Evolutionary conservation across 345 rosid species (phyloP), one percentile per base, ranked within the genome.

Genomic region (Populus tremula): DNA sequence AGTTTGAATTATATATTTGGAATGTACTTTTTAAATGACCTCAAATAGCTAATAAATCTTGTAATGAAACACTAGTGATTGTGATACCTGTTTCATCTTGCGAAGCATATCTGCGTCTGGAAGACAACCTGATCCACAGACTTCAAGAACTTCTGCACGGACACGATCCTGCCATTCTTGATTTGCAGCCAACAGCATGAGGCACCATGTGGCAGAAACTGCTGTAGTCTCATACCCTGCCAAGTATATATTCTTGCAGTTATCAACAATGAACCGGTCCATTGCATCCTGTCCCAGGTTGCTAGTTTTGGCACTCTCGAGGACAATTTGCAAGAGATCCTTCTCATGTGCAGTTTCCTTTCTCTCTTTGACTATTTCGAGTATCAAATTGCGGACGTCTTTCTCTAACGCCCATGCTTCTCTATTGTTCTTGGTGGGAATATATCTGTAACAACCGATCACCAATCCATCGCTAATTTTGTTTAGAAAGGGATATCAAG

Each of bases 151-250:
- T 69, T 89, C 87, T 1, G 71, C 77, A 0, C 90, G 85, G 18
- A 81, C 85, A 14, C 78, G 76, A n/a, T 77, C 82, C 64, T 89
- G 90, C 92, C 92, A 87, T 12, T 85, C 82, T 54, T 69, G 89
- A 69, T 86, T 76, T 20, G 85, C 70, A 41, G 90, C 90, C 76
- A 87, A 66, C 69, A 87, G 76, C 88, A 89, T 83, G 41, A 86
- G 79, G 35, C 73, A 62, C 92, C 91, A 89, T 8, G 87, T 65
- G 20, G 88, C 81, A 3, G 89, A 20, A 67, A 86, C 81, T 0
- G 87, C 90, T 0, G 87, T 82, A 0, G 89, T 84, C 77, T 89
- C 90, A 23, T 73, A 86, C 41, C 89, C 89, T 2, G 92, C 89
- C 39, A 79, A 66, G 78, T 83, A 87, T 38, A 87, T 84, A 77